phyloP scores from a whole-genome alignment of 345 rosid species.

The Populus davidiana region DNA sequence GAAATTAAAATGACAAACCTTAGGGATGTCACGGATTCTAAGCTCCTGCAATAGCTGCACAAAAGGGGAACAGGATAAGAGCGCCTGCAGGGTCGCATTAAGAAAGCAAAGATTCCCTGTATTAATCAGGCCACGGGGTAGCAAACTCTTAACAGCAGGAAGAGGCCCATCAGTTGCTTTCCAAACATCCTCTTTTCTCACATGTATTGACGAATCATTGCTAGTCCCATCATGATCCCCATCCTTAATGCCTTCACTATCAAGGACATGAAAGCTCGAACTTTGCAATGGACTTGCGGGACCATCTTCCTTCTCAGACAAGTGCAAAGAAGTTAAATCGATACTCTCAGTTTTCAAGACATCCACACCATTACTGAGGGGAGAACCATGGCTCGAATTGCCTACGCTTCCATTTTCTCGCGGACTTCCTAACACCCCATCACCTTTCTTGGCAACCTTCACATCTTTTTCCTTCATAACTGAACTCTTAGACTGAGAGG shows the following conservation, averaged over 20 bases:
- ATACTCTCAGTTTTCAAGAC: constrained; percentile 28
- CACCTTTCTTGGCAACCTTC: constrained; percentile 20
- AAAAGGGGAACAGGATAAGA: constrained; percentile 81
- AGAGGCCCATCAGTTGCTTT: constrained; percentile 38
- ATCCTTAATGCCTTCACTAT: constrained; percentile 26
- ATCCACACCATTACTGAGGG: constrained; percentile 47
- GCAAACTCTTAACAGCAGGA: constrained; percentile 35
- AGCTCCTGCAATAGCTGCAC: constrained; percentile 72
- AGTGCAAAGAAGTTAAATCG: constrained; percentile 28
- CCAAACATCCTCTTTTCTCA: constrained; percentile 25
- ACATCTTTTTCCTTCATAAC: constrained; percentile 29
- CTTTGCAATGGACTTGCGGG: constrained; percentile 33
- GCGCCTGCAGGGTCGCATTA: constrained; percentile 86
- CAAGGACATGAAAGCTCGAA: constrained; percentile 52
- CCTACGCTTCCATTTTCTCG: constrained; percentile 46
- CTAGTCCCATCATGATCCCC: constrained; percentile 19
- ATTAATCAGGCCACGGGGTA: constrained; percentile 83
- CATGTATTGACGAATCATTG: constrained; percentile 26
- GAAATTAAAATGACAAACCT: constrained; percentile 40
- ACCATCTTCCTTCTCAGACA: constrained; percentile 41
- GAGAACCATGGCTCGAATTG: constrained; percentile 18
- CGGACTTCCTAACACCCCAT: constrained; percentile 20
- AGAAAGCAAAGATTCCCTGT: constrained; percentile 88
- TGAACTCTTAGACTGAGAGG: constrained; percentile 32
- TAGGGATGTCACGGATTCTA: constrained; percentile 46